A percentile compares a stretch with the other conserved stretches of the same genome.
phyloP scores from a whole-genome alignment of 2,329 filamentous ascomycete species.

The Microascus cirrosus region DNA sequence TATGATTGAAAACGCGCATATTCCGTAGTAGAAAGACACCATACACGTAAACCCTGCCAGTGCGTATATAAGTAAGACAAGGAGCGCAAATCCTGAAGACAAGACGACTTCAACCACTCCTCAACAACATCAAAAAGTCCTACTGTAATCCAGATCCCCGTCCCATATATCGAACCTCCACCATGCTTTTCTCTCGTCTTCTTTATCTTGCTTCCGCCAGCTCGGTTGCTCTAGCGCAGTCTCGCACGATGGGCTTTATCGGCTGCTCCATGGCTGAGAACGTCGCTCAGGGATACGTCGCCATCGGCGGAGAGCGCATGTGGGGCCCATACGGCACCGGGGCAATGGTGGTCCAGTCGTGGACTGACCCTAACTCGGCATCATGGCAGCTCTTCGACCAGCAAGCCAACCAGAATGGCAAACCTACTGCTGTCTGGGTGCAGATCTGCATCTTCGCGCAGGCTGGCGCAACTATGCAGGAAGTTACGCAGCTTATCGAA shows the following conservation, averaged over 20 bases:
- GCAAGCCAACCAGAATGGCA: not conserved
- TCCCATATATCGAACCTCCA: too few species aligned
- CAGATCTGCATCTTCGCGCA: conserved; percentile 18
- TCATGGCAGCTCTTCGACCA: conserved; percentile 1
- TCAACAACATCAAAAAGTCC: too few species aligned
- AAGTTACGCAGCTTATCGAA: conserved; percentile 16
- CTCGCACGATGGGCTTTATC: conserved; percentile 3
- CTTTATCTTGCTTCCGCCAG: too few species aligned
- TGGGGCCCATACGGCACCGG: conserved; percentile 3
- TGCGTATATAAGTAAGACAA: too few species aligned
- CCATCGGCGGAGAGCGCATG: conserved; percentile 1
- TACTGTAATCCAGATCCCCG: too few species aligned
- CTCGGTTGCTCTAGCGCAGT: not conserved
- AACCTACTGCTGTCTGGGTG: conserved; percentile 7
- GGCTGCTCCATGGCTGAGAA: conserved; percentile 5
- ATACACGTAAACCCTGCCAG: too few species aligned
- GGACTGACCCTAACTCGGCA: not conserved
- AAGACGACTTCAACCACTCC: too few species aligned
- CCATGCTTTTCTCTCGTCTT: too few species aligned
- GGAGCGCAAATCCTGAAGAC: too few species aligned
- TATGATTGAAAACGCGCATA: too few species aligned
- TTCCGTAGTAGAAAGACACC: too few species aligned
- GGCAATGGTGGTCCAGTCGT: not conserved
- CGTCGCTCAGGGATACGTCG: conserved; percentile 1
- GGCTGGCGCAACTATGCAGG: conserved; percentile 15